Evolutionary conservation across 1,139 yeast genomes (phyloP), one percentile per base, ranked within the genome.

Genomic region (Zygosaccharomyces pseudobailii): DNA sequence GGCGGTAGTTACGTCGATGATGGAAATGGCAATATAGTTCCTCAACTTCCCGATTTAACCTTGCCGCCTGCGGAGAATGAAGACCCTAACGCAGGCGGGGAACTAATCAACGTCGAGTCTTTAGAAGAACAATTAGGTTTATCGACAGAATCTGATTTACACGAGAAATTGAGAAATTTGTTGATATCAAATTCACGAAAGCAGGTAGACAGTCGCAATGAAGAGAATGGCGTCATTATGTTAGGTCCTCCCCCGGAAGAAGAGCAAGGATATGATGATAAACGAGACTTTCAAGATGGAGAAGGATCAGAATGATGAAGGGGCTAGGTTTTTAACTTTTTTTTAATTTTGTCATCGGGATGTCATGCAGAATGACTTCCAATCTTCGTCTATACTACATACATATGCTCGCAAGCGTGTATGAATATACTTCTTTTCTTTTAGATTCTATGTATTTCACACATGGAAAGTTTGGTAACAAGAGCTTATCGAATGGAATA

Each of bases 1-100:
- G 97, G 69, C 7, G 66, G 67, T 13, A 58, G 57, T 28, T 59
- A 59, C 45, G 57, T 65, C 8, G 69, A 65, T 37, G 69, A 66
- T 41, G 64, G 58, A 7, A 56, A 56, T 45, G 63, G 63, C 28
- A 59, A 59, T 39, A 59, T 58, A 22, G 51, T 58, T 28, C 64
- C 64, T 10, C 60, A 58, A 42, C 42, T 59, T 21, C 38, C 49
- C 10, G 45, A 49, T 13, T 35, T 25, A 7, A 43, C 36, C 9
- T 43, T 33, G 19, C n/a, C 39, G 7, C 28, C 33, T 24, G 22
- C 36, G 17, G 52, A 46, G 23, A 23, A 22, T n/a, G 42, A 32
- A n/a, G 43, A 43, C 21, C 47, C 42, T 6, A 44, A 37, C 22
- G 40, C 34, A n/a, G 60, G 58, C 6, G 62, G 60, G 23, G 49